These are phyloP conservation scores for Micractinium sp. DNA, from an alignment of 139 green algal genomes.

Conservation along the genomic window DNA sequence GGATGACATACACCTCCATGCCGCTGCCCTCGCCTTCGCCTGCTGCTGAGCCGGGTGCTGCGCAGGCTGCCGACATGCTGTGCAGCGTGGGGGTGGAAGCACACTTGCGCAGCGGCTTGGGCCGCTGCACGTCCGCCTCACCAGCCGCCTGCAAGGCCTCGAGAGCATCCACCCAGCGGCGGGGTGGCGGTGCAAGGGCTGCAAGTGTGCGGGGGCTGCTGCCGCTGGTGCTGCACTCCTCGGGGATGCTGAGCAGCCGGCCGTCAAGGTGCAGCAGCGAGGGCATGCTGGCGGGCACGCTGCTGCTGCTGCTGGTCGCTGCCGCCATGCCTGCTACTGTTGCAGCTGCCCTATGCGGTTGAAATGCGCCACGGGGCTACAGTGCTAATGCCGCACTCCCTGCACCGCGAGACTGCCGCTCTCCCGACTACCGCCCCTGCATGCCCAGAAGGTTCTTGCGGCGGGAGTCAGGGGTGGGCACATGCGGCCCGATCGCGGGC, in stretches of 20 bases:
- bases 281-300: neutral
- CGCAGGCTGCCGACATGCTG: conserved; percentile 1
- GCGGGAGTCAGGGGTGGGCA: neutral
- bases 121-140: neutral
- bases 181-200: neutral
- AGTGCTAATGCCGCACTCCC: neutral
- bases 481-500: neutral
- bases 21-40: neutral
- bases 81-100: conserved; percentile 28
- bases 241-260: neutral
- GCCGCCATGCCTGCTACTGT: neutral
- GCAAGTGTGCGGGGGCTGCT: neutral
- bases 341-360: neutral
- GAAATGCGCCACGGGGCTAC: neutral
- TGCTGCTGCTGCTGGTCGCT: neutral
- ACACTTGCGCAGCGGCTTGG: conserved; percentile 24
- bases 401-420: neutral
- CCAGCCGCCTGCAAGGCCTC: neutral
- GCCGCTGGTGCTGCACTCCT: neutral
- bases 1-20: conserved; percentile 71
- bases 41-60: neutral
- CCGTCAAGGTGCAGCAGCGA: conserved; percentile 1
- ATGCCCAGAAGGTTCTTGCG: neutral
- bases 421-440: neutral
- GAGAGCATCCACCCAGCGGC: conserved; percentile 1